phyloP scores from a whole-genome alignment of 2,329 filamentous ascomycete species.

The Thermomyces lanuginosus region DNA sequence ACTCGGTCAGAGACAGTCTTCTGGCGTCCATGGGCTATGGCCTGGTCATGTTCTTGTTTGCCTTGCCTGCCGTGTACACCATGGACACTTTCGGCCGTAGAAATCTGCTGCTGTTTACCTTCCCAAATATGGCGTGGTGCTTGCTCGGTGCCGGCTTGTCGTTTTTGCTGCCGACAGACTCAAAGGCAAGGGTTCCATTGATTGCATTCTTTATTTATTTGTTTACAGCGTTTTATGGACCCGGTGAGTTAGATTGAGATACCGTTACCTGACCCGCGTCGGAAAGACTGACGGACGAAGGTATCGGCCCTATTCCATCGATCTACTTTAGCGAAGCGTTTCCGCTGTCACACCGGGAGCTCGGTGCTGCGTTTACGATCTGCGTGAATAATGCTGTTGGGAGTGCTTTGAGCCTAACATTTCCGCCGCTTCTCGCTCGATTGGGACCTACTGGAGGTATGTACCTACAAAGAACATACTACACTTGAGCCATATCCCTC shows the following conservation, averaged over 20 bases:
- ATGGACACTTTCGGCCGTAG: conserved; percentile 53
- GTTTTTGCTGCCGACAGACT: conserved; percentile 33
- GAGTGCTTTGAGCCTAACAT: conserved; percentile 33
- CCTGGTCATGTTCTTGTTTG: conserved; percentile 47
- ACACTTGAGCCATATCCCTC: conserved; percentile 3
- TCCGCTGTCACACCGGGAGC: conserved; percentile 37
- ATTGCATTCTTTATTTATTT: conserved; percentile 48
- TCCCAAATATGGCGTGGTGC: conserved; percentile 53
- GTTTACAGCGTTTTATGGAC: conserved; percentile 50
- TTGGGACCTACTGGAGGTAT: conserved; percentile 31
- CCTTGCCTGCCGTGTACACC: conserved; percentile 47
- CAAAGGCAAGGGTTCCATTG: conserved; percentile 32
- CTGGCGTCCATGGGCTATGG: conserved; percentile 50
- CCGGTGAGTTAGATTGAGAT: conserved; percentile 33
- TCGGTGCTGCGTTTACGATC: conserved; percentile 32
- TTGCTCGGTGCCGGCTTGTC: conserved; percentile 45
- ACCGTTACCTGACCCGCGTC: conserved; percentile 7
- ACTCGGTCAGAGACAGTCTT: conserved; percentile 38
- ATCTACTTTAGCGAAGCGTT: conserved; percentile 40
- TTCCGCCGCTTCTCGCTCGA: conserved; percentile 31
- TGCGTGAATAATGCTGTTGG: conserved; percentile 33
- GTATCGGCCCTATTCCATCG: conserved; percentile 33
- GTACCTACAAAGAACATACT: conserved; percentile 4
- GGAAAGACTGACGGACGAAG: conserved; percentile 5
- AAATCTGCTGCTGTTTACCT: conserved; percentile 46